Base-by-base conservation (phyloP, 352 stramenopile genomes). In the Phytophthora ohioensis region DNA sequence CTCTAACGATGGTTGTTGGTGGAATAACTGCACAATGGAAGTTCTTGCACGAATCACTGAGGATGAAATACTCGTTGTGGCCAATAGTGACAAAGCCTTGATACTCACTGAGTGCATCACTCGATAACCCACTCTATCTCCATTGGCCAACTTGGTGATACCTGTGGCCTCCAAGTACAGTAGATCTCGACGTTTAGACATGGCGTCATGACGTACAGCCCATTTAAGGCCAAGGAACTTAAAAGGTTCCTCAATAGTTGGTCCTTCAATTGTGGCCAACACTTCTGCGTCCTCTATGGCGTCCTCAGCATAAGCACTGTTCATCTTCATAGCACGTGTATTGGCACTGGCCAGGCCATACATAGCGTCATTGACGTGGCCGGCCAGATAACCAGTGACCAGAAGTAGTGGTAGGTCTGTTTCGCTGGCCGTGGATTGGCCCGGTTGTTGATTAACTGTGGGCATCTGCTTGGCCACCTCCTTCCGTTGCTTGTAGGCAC, bases 41-140 rank as follows among this genome's bases (percentile, higher is more conserved):
- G 76, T 32, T 21, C 84, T 67, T 45, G 78, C 83, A 12, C 83
- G 83, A 39, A 91, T 76, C 7, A 82, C 75, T 11, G 68, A 76
- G n/a, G 67, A 69, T 2, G 75, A 67, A 7, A 69, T 63, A 13
- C 76, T 79, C n/a, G 57, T 58, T 1, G 61, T 39, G 32, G 68
- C 67, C 31, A 87, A 56, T 30, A 80, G 59, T 7, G 78, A 64
- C 41, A 91, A 67, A 34, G 82, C 81, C 27, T 85, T 84, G 58
- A 90, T 75, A 45, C 80, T 76, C 48, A 92, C 78, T 35, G 84
- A 92, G 58, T 93, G 85, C 59, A 86, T 68, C 32, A 93, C 73
- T 12, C 80, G 80, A 67, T 87, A 91, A 36, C 85, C 84, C 13
- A 92, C 46, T 11, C 65, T 66, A 34, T 88, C 72, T 57, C 81